These are phyloP conservation scores for Anaeramoeba flamelloides DNA, from an alignment of 78 protist genomes.

Conservation along the genomic window DNA sequence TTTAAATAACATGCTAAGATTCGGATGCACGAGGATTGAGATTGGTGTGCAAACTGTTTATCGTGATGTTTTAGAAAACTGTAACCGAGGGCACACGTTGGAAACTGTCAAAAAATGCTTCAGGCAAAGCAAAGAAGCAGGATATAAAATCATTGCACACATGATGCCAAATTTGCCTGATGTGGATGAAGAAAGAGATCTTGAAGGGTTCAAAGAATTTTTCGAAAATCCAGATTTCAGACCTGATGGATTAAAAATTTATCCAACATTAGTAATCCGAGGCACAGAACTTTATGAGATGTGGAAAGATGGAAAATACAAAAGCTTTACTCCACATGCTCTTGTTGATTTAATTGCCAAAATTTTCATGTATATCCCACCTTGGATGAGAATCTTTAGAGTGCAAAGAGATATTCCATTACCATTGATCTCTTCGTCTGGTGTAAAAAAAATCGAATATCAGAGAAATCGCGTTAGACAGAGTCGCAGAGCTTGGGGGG, in stretches of 20 bases:
- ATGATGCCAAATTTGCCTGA: conserved; percentile 95
- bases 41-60: conserved; percentile 79
- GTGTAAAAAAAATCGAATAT: conserved; percentile 78
- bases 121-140: conserved; percentile 59
- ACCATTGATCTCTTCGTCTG: conserved; percentile 75
- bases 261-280: conserved; percentile 85
- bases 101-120: conserved; percentile 33
- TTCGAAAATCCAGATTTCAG: conserved; percentile 71
- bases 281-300: conserved; percentile 66
- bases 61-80: conserved; percentile 62
- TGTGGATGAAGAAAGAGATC: conserved; percentile 53
- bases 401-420: conserved; percentile 87
- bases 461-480: conserved; percentile 53
- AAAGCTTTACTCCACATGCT: conserved; percentile 36
- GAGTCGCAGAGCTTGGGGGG: conserved; percentile 52
- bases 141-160: conserved; percentile 83
- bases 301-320: conserved; percentile 64
- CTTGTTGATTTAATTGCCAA: conserved; percentile 41
- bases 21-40: conserved; percentile 43
- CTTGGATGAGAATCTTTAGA: conserved; percentile 86
- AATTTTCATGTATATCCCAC: conserved; percentile 62
- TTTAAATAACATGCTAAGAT: conserved; percentile 48
- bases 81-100: conserved; percentile 75
- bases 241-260: conserved; percentile 81
- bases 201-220: conserved; percentile 39